Base-by-base conservation (phyloP, 2,329 filamentous ascomycete genomes). In the Microcyclosporella mali region DNA sequence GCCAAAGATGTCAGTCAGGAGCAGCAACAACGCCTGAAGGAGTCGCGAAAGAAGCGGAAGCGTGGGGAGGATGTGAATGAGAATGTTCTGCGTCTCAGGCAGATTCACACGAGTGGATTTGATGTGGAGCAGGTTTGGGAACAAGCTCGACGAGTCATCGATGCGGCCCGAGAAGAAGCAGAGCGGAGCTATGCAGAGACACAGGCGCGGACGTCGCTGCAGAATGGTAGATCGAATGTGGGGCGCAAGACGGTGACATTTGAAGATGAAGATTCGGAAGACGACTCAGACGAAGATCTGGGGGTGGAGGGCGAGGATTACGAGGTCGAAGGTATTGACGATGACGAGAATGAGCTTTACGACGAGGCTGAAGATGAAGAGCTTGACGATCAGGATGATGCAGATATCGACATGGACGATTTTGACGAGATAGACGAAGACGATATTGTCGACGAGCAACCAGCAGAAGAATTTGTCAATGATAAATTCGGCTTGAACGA, bases 71-170 rank as follows among this genome's bases (percentile, higher is more conserved):
- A 63, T 3, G 68, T 73, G 39, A 40, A 37, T 4, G 66, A 66
- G 25, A 67, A 77, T 51, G 69, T 84, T 1, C 61, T 95, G 50
- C 88, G 88, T 57, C 71, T 95, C 57, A 82, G 85, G 56, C 88
- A 85, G 65, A 71, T 98, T 12, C 85, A 95, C 62, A 72, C 88
- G 6, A 81, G 94, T 44, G 92, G 90, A 0, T 95, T 97, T 56
- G 85, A 85, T 56, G 82, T 85, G 9, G 79, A 82, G 15, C 90
- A 97, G 66, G 82, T 98, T 33, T 98, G 90, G 85, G 87, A 95
- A 65, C 92, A 98, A 69, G 85, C 88, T 7, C 83, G 82, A 59
- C 80, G 85, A 56, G 87, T 97, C 15, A 81, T 97, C 44, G 75
- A 84, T 49, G 78, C 81, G 35, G 67, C 81, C 6, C 69, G 70